These are phyloP conservation scores for Pelargonium citronellum DNA, from an alignment of 441 rosid species.

Conservation along the genomic window DNA sequence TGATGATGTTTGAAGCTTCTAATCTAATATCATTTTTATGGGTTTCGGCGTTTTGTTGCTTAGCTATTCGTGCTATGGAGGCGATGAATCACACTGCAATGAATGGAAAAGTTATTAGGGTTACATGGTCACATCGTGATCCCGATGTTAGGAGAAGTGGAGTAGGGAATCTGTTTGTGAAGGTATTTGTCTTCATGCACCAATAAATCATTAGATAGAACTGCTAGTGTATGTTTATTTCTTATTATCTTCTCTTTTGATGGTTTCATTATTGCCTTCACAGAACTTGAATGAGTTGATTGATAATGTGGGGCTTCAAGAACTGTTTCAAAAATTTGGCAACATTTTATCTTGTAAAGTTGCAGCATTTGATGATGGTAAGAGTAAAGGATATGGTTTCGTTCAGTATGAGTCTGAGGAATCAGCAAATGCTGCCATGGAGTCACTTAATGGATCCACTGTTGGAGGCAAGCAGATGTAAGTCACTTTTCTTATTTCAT, in stretches of 20 bases:
- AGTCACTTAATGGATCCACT: conserved; percentile 31
- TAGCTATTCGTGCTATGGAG: conserved; percentile 44
- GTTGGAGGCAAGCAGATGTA: conserved; percentile 43
- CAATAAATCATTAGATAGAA: background rate
- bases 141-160: conserved; percentile 48
- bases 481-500: conserved; percentile 15
- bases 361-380: conserved; percentile 40
- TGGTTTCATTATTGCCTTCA: background rate
- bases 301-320: conserved; percentile 35
- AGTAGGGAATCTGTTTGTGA: conserved; percentile 48
- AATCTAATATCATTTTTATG: background rate
- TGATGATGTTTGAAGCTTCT: background rate
- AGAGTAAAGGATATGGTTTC: conserved; percentile 52
- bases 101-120: conserved; percentile 46
- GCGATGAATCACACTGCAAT: conserved; percentile 37
- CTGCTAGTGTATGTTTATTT: background rate
- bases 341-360: conserved; percentile 45
- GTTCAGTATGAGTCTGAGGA: conserved; percentile 42
- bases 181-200: conserved; percentile 27
- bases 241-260: background rate
- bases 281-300: conserved; percentile 44
- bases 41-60: conserved; percentile 8
- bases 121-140: conserved; percentile 50
- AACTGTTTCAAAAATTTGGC: conserved; percentile 41
- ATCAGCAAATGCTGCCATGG: conserved; percentile 46